Conservation (phyloP, 306 rosid species). For the Cucumis hystrix region DNA sequence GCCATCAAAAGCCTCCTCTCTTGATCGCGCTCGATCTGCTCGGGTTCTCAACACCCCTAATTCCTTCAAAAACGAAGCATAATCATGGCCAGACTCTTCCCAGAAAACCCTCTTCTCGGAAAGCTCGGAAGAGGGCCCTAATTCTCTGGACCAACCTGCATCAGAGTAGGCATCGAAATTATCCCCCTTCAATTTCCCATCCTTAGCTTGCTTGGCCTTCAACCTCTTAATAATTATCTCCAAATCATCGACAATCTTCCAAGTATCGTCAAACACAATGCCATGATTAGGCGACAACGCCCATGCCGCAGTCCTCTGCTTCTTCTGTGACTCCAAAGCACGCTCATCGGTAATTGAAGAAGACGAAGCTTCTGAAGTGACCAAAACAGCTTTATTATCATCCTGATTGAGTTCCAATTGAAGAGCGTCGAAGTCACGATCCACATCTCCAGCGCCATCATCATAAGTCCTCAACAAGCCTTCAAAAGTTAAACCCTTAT, state of each 20-base stretch:
- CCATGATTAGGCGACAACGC: constrained; percentile 93
- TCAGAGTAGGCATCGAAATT: constrained; percentile 77
- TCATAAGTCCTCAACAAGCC: constrained; percentile 88
- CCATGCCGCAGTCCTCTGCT: constrained; percentile 75
- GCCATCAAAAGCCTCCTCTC: constrained; percentile 96
- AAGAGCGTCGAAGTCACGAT: constrained; percentile 93
- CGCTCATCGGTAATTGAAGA: constrained; percentile 76
- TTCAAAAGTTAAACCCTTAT: constrained; percentile 77
- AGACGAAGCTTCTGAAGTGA: constrained; percentile 66
- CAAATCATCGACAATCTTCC: constrained; percentile 96
- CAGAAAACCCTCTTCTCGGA: constrained; percentile 70
- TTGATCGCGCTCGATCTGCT: constrained; percentile 32
- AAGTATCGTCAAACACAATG: constrained; percentile 87
- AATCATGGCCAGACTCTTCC: constrained; percentile 92
- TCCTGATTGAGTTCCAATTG: constrained; percentile 50
- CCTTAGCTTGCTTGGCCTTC: constrained; percentile 72
- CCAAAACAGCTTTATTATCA: constrained; percentile 27
- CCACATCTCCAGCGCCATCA: constrained; percentile 97
- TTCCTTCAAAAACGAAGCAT: constrained; percentile 57
- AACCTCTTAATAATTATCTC: constrained; percentile 71
- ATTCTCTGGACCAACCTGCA: constrained; percentile 94
- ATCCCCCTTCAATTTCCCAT: constrained; percentile 70
- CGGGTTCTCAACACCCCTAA: constrained; percentile 65
- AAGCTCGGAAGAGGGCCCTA: constrained; percentile 60
- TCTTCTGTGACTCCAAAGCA: constrained; percentile 69